Base-by-base conservation (phyloP, 352 stramenopile genomes). In the Phytopythium sindhum region DNA sequence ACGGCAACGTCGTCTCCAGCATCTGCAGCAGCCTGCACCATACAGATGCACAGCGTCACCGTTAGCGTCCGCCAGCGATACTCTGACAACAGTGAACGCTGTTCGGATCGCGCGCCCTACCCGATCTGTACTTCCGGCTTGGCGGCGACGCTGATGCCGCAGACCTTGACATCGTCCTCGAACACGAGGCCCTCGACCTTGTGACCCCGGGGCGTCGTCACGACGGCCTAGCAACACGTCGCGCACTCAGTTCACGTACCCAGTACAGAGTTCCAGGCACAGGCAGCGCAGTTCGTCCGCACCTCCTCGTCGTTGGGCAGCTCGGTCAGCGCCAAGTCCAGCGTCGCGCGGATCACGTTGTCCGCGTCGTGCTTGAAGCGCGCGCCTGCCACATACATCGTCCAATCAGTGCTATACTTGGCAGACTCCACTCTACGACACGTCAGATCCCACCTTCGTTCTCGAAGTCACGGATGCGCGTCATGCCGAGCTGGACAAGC, bases 271-370 rank as follows among this genome's bases (percentile, higher is more conserved):
- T 21, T 17, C 39, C 39, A 45, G 39, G 39, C 39, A 23, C 39
- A 41, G 11, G 35, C 14, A 24, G 23, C 21, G 42, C 17, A 1
- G 7, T 7, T 4, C 21, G 15, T 26, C 29, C 24, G 3, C 24
- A 91, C 83, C 68, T 93, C 81, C 57, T 93, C 84, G 52, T 95
- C 83, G 55, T 89, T 95, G 29, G 86, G 86, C 31, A 95, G 64
- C 62, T 92, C 81, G 7, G 86, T 91, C 23, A 95, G 69, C 39
- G 86, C 86, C 52, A 90, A 61, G 53, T 93, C 84, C 29, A 95
- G 23, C 17, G 83, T 72, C 29, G 84, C 80, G 17, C 84, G 84
- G 41, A 95, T 58, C 26, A 95, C 76, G 2, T 71, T 73, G 60
- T 95, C 83, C 8, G 86, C 86, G 57, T 89, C 81, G 59, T 93